A percentile compares a stretch with the other conserved stretches of the same genome.
Evolutionary conservation across 306 rosid species (phyloP).

Genomic region (Sicyos edulis): DNA sequence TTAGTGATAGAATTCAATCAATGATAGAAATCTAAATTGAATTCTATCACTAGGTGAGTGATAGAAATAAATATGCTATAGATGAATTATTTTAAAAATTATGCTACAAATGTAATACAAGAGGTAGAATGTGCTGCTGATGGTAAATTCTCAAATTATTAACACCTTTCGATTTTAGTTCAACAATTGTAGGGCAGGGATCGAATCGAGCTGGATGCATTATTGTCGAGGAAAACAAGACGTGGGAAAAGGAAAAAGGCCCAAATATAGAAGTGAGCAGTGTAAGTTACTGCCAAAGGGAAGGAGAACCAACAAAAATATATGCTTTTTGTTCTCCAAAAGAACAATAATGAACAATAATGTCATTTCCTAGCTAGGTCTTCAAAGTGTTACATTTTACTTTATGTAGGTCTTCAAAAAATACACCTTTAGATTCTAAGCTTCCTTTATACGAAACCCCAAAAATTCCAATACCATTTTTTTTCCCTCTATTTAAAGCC

Average conservation of each 20-base stretch:
- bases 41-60: too few relatives aligned
- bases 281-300: background rate
- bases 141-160: too few relatives aligned
- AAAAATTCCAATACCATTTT: too few relatives aligned
- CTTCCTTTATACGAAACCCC: background rate
- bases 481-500: background rate
- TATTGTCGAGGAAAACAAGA: background rate
- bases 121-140: too few relatives aligned
- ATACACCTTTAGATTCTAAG: background rate
- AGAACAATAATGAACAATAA: background rate
- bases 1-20: too few relatives aligned
- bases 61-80: too few relatives aligned
- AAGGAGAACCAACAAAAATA: background rate
- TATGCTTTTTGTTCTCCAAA: background rate
- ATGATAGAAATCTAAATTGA: too few relatives aligned
- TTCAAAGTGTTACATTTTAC: background rate
- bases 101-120: too few relatives aligned
- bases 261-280: background rate
- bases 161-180: too few relatives aligned
- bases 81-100: too few relatives aligned
- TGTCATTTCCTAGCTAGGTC: constrained; percentile 10
- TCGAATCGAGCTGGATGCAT: background rate
- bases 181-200: background rate
- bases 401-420: background rate
- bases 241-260: background rate